Base-by-base conservation (phyloP, 768 basidiomycete genomes). In the Clavulina sp. region DNA sequence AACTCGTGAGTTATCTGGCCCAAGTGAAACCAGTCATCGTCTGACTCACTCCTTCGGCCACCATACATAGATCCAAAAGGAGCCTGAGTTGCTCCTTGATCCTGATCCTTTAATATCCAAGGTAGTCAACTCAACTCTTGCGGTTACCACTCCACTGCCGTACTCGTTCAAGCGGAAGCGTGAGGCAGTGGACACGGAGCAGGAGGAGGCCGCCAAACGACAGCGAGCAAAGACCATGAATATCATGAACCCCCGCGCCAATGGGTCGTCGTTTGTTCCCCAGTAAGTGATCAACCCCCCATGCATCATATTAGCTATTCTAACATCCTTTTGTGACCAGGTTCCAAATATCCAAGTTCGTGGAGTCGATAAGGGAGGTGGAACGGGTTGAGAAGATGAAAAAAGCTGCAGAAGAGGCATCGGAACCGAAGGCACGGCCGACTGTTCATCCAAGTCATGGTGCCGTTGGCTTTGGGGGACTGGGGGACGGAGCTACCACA, bases 161-260 rank as follows among this genome's bases (percentile, higher is more conserved):
- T 66, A 71, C 18, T 80, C 86, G 1, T 66, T 86, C 54, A 88
- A 87, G 56, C 74, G 84, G 19, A 88, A 87, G 62, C 79, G 80
- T 33, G 69, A 74, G 4, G 75, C 71, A 2, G 65, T 78, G 59
- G 80, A 83, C 36, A 75, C 76, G 4, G 84, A 84, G 57, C 81
- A 83, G 52, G 81, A 84, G 51, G 84, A 84, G 55, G 72, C 74
- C 3, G 81, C 84, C 57, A 83, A 76, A 62, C 77, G 75, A 28
- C 75, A 81, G 44, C 73, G 79, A 48, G 68, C 72, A 21, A 84
- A 84, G 70, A 75, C 89, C 51, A 73, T 83, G 68, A 74, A 81
- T 51, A 84, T 79, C 66, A 84, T 84, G 83, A 76, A 76, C 49
- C 81, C 83, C 6, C 68, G 31, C 18, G 48, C 48, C 7, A 30